phyloP scores from a whole-genome alignment of 2,329 filamentous ascomycete species.

The Hypoxylon sp. region DNA sequence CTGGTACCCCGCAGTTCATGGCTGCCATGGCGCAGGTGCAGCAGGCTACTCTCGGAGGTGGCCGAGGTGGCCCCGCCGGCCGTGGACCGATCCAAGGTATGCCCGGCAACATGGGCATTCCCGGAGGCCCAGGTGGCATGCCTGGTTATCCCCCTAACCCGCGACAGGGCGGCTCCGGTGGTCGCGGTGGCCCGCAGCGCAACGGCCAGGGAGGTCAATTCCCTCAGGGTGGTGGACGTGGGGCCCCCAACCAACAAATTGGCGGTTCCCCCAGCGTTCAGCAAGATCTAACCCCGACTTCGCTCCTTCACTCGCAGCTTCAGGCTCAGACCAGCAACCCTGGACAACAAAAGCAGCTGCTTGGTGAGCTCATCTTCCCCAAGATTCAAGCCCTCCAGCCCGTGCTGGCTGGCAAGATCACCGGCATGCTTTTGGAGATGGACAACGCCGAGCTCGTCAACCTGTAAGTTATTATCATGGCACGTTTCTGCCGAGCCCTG shows the following conservation, averaged over 20 bases:
- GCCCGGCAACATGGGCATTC: constrained; percentile 73
- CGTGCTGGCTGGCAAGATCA: constrained; percentile 98
- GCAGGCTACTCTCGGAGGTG: constrained; percentile 66
- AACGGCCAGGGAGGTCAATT: constrained; percentile 55
- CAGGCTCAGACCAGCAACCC: constrained; percentile 59
- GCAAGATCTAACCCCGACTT: constrained; percentile 52
- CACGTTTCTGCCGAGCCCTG: too few relatives aligned
- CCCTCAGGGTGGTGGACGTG: constrained; percentile 60
- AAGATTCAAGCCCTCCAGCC: constrained; percentile 97
- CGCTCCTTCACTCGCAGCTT: constrained; percentile 66
- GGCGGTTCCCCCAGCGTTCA: constrained; percentile 47
- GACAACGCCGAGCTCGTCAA: constrained; percentile 93
- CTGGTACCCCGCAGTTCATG: constrained; percentile 80
- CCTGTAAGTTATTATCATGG: constrained; percentile 91
- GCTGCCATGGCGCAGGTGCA: constrained; percentile 84
- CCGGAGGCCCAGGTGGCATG: constrained; percentile 56
- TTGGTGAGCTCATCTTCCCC: constrained; percentile 97
- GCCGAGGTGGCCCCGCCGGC: constrained; percentile 70
- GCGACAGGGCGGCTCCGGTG: constrained; percentile 48
- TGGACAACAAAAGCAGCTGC: constrained; percentile 95
- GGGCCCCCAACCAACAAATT: constrained; percentile 51
- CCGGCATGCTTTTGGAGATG: constrained; percentile 99
- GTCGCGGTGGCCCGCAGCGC: constrained; percentile 54
- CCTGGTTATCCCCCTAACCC: constrained; percentile 66
- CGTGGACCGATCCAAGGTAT: constrained; percentile 79